A percentile compares a stretch with the other conserved stretches of the same genome.
phyloP scores from a whole-genome alignment of 768 basidiomycete genomes.

The Trametes maxima region DNA sequence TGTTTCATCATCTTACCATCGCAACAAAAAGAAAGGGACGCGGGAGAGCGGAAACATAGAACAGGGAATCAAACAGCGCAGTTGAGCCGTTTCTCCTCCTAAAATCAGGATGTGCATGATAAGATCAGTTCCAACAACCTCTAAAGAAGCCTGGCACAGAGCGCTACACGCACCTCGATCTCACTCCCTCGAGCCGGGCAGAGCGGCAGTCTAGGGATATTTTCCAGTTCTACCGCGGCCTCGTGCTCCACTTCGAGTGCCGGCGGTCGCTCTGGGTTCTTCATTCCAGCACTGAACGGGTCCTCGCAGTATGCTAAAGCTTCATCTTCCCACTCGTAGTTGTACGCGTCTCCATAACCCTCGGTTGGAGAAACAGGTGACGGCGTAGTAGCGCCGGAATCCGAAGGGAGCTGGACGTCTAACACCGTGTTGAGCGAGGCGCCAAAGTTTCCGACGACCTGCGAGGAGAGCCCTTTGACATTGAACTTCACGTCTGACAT shows the following conservation, averaged over 20 bases:
- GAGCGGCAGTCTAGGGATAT: background rate
- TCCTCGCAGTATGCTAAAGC: background rate
- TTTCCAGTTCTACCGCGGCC: background rate
- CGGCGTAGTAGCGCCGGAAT: too few species aligned
- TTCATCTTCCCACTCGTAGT: background rate
- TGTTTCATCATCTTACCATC: too few species aligned
- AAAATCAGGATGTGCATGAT: too few species aligned
- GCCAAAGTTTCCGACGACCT: slow-evolving; percentile 11
- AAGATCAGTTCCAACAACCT: too few species aligned
- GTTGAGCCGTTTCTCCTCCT: too few species aligned
- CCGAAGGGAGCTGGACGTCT: too few species aligned
- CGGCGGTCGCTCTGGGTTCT: background rate
- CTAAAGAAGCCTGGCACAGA: too few species aligned
- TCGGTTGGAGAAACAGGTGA: background rate
- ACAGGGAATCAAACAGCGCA: too few species aligned
- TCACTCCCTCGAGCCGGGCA: too few species aligned
- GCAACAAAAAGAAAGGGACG: too few species aligned
- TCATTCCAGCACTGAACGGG: background rate
- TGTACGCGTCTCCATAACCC: background rate
- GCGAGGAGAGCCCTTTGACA: background rate
- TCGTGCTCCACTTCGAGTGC: background rate
- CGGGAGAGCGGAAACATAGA: too few species aligned
- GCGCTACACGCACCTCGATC: too few species aligned
- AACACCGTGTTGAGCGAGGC: slow-evolving; percentile 1
- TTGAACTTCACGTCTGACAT: slow-evolving; percentile 5